Base-by-base conservation (phyloP, 169 alveolate species). In the Eimeria sp. region DNA sequence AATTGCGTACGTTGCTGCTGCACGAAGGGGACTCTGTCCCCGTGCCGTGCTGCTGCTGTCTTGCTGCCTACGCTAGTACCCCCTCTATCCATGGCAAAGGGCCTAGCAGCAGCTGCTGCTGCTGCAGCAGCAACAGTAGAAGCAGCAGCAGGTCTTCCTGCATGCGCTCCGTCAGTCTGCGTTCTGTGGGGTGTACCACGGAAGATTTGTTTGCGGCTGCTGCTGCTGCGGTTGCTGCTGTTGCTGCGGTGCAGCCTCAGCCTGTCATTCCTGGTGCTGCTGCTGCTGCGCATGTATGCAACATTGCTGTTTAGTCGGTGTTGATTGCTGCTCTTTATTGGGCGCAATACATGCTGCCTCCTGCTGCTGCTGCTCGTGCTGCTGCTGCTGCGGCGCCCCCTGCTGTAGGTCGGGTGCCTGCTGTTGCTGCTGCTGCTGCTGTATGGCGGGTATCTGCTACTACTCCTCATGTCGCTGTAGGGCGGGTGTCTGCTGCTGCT, bases 371-470 rank as follows among this genome's bases (percentile, higher is more conserved):
- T 70, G 80, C 80, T 70, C 49, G 49, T 20, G 80, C 47, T n/a
- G 80, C 80, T 70, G 80, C 80, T 70, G 80, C 80, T 22, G 80
- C 80, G 16, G 80, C 80, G 10, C 27, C 80, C 7, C 49, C 80
- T 22, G 70, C 70, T 61, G 70, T 34, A 70, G 22, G 80, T 49
- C n/a, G 47, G 47, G 80, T 70, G 11, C 20, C 80, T 22, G 80
- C 80, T 70, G 80, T 47, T 70, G 80, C 80, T 70, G 80, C 80
- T 61, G 70, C 70, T 61, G 70, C 70, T 61, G 70, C n/a, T 61
- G 70, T 61, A 61, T 14, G 70, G 70, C 9, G 70, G 70, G n/a
- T 61, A 61, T 11, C n/a, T 6, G 70, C 70, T 61, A 25, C n/a
- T 16, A n/a, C n/a, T 61, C n/a, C 80, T 11, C 45, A 16, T n/a